Base-by-base conservation (phyloP, 768 basidiomycete genomes). In the Agaricus blazei region DNA sequence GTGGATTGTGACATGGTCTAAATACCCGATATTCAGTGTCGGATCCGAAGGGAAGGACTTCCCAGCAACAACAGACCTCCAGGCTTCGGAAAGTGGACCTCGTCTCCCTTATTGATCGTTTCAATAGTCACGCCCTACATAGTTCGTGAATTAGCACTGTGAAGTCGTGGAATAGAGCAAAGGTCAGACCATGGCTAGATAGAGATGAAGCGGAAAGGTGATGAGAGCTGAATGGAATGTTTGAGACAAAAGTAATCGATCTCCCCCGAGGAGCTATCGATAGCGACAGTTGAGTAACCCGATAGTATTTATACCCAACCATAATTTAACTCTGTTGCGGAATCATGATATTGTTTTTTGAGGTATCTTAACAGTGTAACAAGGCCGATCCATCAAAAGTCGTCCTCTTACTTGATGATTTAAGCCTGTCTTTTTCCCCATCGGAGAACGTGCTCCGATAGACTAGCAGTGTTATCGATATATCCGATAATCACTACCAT, bases 1-100 rank as follows among this genome's bases (percentile, higher is more conserved):
- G 70, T 93, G 90, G 54, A 94, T 92, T 3, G 54, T 70, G 34
- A 93, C 89, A 19, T 14, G 77, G 73, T 90, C 88, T 89, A 60
- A 63, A 15, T 29, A 43, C 15, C 44, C 1, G 14, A 11, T 23
- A 14, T 23, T 12, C 4, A 24, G 31, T 9, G 19, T 15, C 7
- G n/a, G 38, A 41, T 24, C 4, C 8, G n/a, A 26, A 51, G n/a
- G 41, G 15, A 56, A 31, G 60, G 48, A 50, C 59, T 54, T 19
- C 58, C 40, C 34, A 34, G 11, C 34, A 29, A 48, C 43, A 9
- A 76, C 86, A 51, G 63, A 88, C 90, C 89, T 58, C 88, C 87
- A 58, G 61, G 67, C 74, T 81, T 81, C 45, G 93, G 91, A 73
- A 78, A 91, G 62, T 47, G 77, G 51, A 59, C 57, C 57, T 80